Evolutionary conservation across 306 rosid species (phyloP).

Genomic region (Cercis canadensis): DNA sequence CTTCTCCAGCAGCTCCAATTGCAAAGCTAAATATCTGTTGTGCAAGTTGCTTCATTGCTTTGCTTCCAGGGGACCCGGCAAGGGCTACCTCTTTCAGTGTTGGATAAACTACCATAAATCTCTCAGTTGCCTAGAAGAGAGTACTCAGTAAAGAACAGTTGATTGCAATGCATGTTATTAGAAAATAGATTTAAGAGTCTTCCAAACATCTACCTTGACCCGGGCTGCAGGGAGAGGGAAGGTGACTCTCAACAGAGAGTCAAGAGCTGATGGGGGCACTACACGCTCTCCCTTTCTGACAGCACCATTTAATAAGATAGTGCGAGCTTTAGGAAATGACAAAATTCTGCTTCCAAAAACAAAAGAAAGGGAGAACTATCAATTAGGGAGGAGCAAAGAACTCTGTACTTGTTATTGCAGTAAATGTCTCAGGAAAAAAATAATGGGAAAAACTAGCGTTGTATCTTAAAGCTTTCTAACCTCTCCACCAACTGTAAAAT

Average conservation of each 20-base stretch:
- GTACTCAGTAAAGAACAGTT: constrained; percentile 11
- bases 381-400: constrained; percentile 7
- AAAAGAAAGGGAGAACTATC: background rate
- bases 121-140: constrained; percentile 52
- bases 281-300: constrained; percentile 62
- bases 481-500: constrained; percentile 58
- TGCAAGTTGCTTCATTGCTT: constrained; percentile 51
- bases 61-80: constrained; percentile 52
- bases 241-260: constrained; percentile 44
- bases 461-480: constrained; percentile 40
- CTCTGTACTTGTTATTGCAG: background rate
- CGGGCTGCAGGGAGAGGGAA: constrained; percentile 53
- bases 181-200: constrained; percentile 20
- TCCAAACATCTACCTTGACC: constrained; percentile 43
- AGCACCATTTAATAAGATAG: constrained; percentile 52
- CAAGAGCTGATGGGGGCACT: constrained; percentile 55
- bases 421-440: background rate
- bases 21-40: constrained; percentile 47
- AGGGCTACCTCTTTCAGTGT: constrained; percentile 58
- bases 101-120: constrained; percentile 51
- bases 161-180: constrained; percentile 2
- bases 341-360: constrained; percentile 44
- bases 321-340: constrained; percentile 50
- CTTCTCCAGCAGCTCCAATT: constrained; percentile 55
- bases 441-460: background rate